These are phyloP conservation scores for Elsinoe necatrix DNA, from an alignment of 2,329 filamentous ascomycete genomes.

Conservation along the genomic window DNA sequence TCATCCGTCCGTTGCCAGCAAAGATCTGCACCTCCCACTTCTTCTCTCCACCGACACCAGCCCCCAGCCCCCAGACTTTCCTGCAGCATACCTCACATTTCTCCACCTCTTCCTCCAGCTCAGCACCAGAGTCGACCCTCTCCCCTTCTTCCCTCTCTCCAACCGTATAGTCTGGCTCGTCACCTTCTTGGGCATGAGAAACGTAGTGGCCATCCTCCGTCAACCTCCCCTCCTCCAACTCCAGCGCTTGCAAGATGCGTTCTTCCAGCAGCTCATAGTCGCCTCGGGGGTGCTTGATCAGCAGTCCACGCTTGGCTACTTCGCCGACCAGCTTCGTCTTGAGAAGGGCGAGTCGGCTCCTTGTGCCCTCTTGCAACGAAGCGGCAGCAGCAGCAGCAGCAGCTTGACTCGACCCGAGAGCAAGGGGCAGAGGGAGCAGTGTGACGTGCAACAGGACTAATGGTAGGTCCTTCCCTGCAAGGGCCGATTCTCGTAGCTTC, in stretches of 20 bases:
- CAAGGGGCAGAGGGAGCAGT: constrained; percentile 60
- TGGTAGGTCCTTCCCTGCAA: constrained; percentile 35
- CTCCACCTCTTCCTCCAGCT: constrained; percentile 20
- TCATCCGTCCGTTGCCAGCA: constrained; percentile 90
- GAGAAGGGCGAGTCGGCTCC: constrained; percentile 39
- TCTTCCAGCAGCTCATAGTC: constrained; percentile 76
- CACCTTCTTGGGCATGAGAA: constrained; percentile 37
- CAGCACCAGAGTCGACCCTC: constrained; percentile 26
- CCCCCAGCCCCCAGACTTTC: constrained; percentile 30
- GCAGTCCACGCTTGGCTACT: constrained; percentile 61
- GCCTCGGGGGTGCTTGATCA: constrained; percentile 69
- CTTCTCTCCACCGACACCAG: constrained; percentile 37
- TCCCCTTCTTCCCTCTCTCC: constrained; percentile 25
- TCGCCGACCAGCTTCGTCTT: constrained; percentile 65
- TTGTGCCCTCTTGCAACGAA: constrained; percentile 58
- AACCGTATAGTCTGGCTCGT: too few relatives aligned
- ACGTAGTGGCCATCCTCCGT: constrained; percentile 71
- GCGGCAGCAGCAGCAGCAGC: constrained; percentile 42
- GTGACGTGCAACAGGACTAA: constrained; percentile 72
- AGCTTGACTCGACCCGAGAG: constrained; percentile 19
- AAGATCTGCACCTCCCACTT: constrained; percentile 80
- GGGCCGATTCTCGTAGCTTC: neutral
- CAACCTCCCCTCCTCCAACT: constrained; percentile 61
- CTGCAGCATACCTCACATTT: constrained; percentile 30
- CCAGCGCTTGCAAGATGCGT: constrained; percentile 63